Conservation (phyloP, 2,329 filamentous ascomycete genomes). For the Fusarium sp. region DNA sequence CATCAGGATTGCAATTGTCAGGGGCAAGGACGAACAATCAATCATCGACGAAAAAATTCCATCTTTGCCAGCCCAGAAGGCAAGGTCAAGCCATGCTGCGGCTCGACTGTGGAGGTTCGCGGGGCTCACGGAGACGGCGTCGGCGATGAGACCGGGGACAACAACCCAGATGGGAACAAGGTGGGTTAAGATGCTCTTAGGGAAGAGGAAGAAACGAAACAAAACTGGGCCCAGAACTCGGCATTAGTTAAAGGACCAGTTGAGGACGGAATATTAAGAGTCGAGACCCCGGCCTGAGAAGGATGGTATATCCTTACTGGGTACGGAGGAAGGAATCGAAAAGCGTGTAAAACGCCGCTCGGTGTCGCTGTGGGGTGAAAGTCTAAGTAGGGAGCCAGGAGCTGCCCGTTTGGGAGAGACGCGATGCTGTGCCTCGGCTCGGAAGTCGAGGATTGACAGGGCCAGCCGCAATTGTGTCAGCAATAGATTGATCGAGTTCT, state of each 20-base stretch:
- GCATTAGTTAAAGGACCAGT: neutral
- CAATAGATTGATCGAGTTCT: conserved; percentile 12
- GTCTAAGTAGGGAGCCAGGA: conserved; percentile 17
- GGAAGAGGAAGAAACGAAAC: conserved; percentile 5
- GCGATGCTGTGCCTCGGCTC: conserved; percentile 34
- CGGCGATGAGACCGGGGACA: conserved; percentile 11
- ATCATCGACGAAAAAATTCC: conserved; percentile 16
- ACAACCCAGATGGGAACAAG: conserved; percentile 9
- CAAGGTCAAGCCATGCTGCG: conserved; percentile 1
- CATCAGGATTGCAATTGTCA: neutral
- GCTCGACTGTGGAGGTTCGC: conserved; percentile 8
- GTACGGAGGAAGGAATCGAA: conserved; percentile 10
- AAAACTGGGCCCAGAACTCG: neutral
- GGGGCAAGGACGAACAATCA: conserved; percentile 5
- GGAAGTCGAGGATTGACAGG: conserved; percentile 14
- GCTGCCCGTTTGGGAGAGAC: conserved; percentile 11
- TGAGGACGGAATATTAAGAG: conserved; percentile 6
- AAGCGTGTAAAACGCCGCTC: conserved; percentile 8
- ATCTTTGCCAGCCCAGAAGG: conserved; percentile 5
- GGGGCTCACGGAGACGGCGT: conserved; percentile 21
- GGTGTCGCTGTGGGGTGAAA: conserved; percentile 34
- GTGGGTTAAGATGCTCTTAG: conserved; percentile 3
- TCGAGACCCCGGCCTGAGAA: conserved; percentile 15
- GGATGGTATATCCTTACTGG: conserved; percentile 1
- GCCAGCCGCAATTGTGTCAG: conserved; percentile 18